Conservation (phyloP, 2,329 filamentous ascomycete species). For the Lachnellula hyalina region DNA sequence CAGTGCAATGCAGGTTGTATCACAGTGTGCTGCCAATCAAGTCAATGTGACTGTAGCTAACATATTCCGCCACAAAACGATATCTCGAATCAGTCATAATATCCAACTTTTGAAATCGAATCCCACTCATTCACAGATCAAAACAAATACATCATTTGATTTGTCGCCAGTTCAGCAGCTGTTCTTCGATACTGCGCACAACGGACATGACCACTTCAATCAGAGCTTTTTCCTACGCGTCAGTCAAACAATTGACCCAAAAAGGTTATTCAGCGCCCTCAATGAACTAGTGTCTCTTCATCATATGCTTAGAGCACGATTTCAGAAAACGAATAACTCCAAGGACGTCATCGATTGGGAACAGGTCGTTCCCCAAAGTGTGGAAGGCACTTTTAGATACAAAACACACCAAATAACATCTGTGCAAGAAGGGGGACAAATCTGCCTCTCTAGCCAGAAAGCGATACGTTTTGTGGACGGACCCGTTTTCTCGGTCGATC, state of each 20-base stretch:
- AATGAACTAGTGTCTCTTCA: constrained; percentile 30
- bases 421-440: no score
- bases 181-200: constrained; percentile 12
- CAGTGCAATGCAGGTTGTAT: constrained; percentile 1
- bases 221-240: constrained; percentile 14
- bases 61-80: no score
- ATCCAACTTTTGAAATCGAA: no score
- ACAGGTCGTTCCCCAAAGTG: no score
- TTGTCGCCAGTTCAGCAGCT: constrained; percentile 19
- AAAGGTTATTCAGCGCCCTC: constrained; percentile 19
- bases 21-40: neutral
- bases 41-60: no score
- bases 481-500: constrained; percentile 11
- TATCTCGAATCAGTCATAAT: no score
- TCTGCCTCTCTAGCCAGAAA: no score
- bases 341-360: no score
- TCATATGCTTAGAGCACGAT: constrained; percentile 35
- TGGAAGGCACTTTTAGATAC: no score
- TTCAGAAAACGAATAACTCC: constrained; percentile 5
- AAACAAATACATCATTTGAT: neutral
- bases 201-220: constrained; percentile 16
- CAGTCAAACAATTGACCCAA: neutral
- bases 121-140: no score
- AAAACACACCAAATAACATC: no score
- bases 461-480: neutral